Percentiles rank a stretch among this genome's conserved stretches.
phyloP scores from a whole-genome alignment of 345 rosid genomes.

The Toxicodendron radicans region DNA sequence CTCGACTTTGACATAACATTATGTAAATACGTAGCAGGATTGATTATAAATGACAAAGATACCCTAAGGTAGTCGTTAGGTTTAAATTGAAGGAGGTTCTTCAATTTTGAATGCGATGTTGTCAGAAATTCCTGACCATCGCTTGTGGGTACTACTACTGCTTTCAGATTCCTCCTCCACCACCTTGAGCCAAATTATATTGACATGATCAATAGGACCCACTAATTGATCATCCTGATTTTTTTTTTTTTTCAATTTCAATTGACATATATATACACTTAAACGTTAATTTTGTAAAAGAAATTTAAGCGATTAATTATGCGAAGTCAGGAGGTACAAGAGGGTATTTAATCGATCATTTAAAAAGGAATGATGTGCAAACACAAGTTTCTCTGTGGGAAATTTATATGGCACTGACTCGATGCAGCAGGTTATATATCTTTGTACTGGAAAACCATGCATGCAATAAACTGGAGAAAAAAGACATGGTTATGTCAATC shows the following conservation, averaged over 20 bases:
- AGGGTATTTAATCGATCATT: too few relatives aligned
- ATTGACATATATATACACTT: too few relatives aligned
- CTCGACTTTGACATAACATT: background rate
- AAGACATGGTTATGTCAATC: background rate
- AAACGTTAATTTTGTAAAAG: too few relatives aligned
- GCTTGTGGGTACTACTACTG: background rate
- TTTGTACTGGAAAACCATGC: background rate
- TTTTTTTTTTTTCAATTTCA: background rate
- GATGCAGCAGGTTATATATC: background rate
- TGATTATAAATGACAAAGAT: background rate
- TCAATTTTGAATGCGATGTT: conserved; percentile 9
- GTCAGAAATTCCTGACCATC: conserved; percentile 12
- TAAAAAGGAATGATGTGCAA: background rate
- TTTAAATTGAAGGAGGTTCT: conserved; percentile 15
- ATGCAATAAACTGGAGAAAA: background rate
- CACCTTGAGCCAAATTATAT: background rate
- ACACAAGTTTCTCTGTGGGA: background rate
- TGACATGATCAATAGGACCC: background rate
- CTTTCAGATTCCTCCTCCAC: background rate
- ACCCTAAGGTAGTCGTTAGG: conserved; percentile 15
- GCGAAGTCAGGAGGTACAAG: too few relatives aligned
- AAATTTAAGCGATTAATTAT: too few relatives aligned
- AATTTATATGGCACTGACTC: background rate
- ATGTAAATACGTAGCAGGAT: background rate
- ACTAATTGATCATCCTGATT: background rate